These are phyloP conservation scores for Metschnikowia dekortorum DNA, from an alignment of 805 yeast genomes.

Conservation along the genomic window DNA sequence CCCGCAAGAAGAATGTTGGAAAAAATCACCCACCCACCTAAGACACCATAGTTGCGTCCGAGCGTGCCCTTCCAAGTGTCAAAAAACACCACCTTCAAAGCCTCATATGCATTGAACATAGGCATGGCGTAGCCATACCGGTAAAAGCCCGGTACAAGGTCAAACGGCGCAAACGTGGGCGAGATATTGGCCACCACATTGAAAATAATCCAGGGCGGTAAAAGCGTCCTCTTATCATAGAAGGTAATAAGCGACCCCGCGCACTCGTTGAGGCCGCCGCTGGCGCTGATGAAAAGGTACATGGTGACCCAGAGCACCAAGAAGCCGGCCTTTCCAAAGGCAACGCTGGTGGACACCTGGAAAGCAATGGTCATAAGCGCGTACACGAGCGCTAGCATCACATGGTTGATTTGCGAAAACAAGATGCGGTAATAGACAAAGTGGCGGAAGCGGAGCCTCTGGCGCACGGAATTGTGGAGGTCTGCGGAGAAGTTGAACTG, in stretches of 20 bases:
- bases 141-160: conserved; percentile 27
- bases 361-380: conserved; percentile 29
- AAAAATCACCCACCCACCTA: conserved; percentile 27
- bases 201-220: conserved; percentile 30
- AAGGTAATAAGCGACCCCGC: conserved; percentile 19
- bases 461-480: conserved; percentile 19
- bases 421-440: conserved; percentile 25
- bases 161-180: conserved; percentile 32
- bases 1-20: conserved; percentile 6
- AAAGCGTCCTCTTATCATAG: conserved; percentile 15
- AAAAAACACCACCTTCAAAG: conserved; percentile 30
- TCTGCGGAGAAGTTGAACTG: conserved; percentile 31
- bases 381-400: conserved; percentile 28
- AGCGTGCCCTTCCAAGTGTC: conserved; percentile 30
- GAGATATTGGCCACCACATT: conserved; percentile 27
- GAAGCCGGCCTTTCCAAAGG: conserved; percentile 31
- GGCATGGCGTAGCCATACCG: conserved; percentile 37
- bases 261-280: conserved; percentile 27
- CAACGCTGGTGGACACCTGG: conserved; percentile 21
- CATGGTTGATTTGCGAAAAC: conserved; percentile 27
- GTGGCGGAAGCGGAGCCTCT: conserved; percentile 20
- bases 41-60: conserved; percentile 28
- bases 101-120: conserved; percentile 29
- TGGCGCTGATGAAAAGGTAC: conserved; percentile 25
- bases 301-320: conserved; percentile 31